Base-by-base conservation (phyloP, 1,139 yeast genomes). In the Pichia sp. region DNA sequence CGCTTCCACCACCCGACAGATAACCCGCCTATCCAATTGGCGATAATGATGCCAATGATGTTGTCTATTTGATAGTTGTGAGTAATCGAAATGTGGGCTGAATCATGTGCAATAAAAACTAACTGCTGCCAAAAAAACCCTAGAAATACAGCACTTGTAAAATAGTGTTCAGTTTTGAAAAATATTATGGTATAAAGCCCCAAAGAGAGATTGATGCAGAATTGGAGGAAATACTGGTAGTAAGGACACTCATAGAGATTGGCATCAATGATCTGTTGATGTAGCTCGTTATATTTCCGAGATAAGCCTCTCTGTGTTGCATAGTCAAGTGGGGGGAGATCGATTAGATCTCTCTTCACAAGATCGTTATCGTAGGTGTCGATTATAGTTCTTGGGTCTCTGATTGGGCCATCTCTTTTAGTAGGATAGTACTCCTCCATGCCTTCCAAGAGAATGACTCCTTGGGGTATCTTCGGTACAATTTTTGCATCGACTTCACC, bases 1-100 rank as follows among this genome's bases (percentile, higher is more conserved):
- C 93, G 77, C 65, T 90, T 91, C 97, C 97, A 90, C 97, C 97
- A 90, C 1, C 96, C 96, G 42, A 89, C 69, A 52, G 96, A 87
- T 52, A 90, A 74, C 0, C 97, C 97, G n/a, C 97, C 97, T 55
- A 84, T 71, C 75, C 79, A 89, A 61, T 87, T 83, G 1, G 96
- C 96, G 51, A 90, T 74, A 1, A 82, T 46, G 70, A 84, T 81
- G 1, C 96, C 96, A 59, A 87, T 75, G 10, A 86, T 67, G 64
- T 85, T 90, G 68, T 90, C 97, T n/a, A 80, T 51, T 63, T 85
- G 86, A 69, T 86, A 90, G 63, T 87, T 76, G 68, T 90, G 97
- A 0, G 95, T 85, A 52, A 90, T 85, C 1, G 90, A 79, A 33
- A 87, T 79, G 67, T 90, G 97, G 2, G 96, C 96, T 0, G 96